A percentile compares a stretch with the other conserved stretches of the same genome.
Conservation (phyloP, 2,329 filamentous ascomycete species). For the Amylocarpus encephaloides region DNA sequence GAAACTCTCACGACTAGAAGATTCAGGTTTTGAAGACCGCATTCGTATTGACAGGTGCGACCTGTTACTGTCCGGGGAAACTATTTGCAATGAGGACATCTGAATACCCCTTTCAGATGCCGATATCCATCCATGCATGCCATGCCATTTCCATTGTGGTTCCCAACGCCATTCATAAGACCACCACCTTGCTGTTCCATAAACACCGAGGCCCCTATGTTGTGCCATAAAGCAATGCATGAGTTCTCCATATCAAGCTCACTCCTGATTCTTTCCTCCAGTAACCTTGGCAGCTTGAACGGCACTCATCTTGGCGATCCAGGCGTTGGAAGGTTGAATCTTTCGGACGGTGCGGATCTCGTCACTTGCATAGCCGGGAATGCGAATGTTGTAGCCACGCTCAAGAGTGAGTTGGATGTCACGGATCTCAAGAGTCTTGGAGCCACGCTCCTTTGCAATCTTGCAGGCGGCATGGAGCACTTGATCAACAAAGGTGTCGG, state of each 20-base stretch:
- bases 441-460: conserved; percentile 87
- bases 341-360: conserved; percentile 93
- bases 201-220: too few species aligned
- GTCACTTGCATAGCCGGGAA: conserved; percentile 90
- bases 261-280: conserved; percentile 35
- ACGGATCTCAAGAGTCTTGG: conserved; percentile 81
- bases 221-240: too few species aligned
- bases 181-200: too few species aligned
- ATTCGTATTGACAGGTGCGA: too few species aligned
- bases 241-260: not conserved
- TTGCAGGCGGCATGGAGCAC: conserved; percentile 82
- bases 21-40: too few species aligned
- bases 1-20: too few species aligned
- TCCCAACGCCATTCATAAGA: too few species aligned
- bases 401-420: conserved; percentile 80
- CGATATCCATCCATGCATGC: too few species aligned
- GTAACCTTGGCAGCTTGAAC: conserved; percentile 88
- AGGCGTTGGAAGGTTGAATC: conserved; percentile 78
- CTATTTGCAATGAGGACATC: too few species aligned
- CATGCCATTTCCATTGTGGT: too few species aligned
- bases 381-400: conserved; percentile 81
- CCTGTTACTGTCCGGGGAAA: too few species aligned
- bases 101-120: too few species aligned
- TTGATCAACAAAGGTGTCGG: conserved; percentile 91
- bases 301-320: conserved; percentile 96